Base-by-base conservation (phyloP, 352 stramenopile genomes). In the Pythium vanterpoolii region DNA sequence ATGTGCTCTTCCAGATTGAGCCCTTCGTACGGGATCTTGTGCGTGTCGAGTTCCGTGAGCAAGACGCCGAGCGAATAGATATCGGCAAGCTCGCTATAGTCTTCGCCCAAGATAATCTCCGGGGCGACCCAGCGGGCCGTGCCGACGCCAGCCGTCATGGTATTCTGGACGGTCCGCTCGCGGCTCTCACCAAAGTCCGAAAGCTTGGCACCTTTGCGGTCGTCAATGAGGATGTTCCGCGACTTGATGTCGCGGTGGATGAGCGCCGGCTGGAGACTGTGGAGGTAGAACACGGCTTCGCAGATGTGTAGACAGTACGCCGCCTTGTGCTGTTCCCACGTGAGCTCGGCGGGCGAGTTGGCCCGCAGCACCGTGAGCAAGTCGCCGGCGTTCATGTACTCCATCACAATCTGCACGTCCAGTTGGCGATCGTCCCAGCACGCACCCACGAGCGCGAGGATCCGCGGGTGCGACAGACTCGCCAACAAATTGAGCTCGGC, bases 231-330 rank as follows among this genome's bases (percentile, higher is more conserved):
- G 56, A 97, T 88, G 68, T 97, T 97, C 23, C 87, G 83, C 42
- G 86, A 93, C 68, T 97, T 97, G 56, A 97, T 90, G 46, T 97
- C 90, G 31, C 89, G 87, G 57, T 97, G 90, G 68, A 97, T 95
- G 34, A 97, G 69, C 36, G 86, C 80, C n/a, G 86, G 88, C 56
- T 87, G 75, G 16, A 91, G 73, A 23, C 74, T 90, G 72, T 97
- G 90, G 19, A 97, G 64, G 64, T 95, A 97, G 56, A 83, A 90
- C 42, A 97, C 73, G 10, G 89, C 89, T 57, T 93, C 79, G 58
- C 80, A 89, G 3, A 93, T 71, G 42, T 95, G 85, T 5, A 92
- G 50, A 31, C 82, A 91, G 66, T 90, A 94, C 13, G 68, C 71
- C 9, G 72, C 75, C 64, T 95, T 95, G 56, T 66, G 69, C 26